phyloP scores from a whole-genome alignment of 805 yeast species.

The Candida insectalens region DNA sequence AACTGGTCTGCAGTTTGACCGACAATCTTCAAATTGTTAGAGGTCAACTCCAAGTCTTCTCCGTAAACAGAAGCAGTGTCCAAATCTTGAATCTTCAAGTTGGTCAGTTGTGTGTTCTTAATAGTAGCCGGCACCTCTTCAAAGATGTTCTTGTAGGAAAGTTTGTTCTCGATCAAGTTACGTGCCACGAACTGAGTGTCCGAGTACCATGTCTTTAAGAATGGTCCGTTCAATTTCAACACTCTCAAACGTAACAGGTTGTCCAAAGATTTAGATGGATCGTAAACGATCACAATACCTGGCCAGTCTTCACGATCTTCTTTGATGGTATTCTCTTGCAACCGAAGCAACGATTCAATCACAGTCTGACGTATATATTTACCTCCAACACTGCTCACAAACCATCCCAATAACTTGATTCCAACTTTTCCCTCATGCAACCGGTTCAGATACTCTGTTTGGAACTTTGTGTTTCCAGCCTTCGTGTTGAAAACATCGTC shows the following conservation, averaged over 20 bases:
- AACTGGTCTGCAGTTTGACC: conserved; percentile 46
- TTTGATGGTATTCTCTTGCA: conserved; percentile 31
- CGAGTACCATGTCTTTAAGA: conserved; percentile 36
- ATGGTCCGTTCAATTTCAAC: conserved; percentile 54
- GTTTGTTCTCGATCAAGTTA: conserved; percentile 46
- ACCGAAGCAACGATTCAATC: conserved; percentile 59
- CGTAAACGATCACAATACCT: conserved; percentile 49
- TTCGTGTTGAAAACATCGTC: conserved; percentile 47
- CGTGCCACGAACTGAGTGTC: conserved; percentile 60
- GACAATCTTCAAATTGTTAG: conserved; percentile 32
- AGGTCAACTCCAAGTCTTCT: conserved; percentile 27
- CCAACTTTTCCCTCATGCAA: conserved; percentile 58
- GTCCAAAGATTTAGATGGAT: conserved; percentile 56
- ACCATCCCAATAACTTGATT: conserved; percentile 72
- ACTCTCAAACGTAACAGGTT: conserved; percentile 60
- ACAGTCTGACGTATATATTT: conserved; percentile 56
- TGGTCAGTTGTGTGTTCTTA: conserved; percentile 58
- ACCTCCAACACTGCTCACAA: conserved; percentile 61
- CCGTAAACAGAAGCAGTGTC: conserved; percentile 7
- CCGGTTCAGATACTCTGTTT: conserved; percentile 53
- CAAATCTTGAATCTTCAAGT: conserved; percentile 21
- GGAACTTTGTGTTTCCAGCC: conserved; percentile 56
- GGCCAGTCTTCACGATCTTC: conserved; percentile 25
- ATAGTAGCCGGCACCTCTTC: conserved; percentile 62
- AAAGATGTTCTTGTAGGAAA: conserved; percentile 57